These are phyloP conservation scores for Globisporangium uncinulatum DNA, from an alignment of 352 stramenopile genomes.

Conservation along the genomic window DNA sequence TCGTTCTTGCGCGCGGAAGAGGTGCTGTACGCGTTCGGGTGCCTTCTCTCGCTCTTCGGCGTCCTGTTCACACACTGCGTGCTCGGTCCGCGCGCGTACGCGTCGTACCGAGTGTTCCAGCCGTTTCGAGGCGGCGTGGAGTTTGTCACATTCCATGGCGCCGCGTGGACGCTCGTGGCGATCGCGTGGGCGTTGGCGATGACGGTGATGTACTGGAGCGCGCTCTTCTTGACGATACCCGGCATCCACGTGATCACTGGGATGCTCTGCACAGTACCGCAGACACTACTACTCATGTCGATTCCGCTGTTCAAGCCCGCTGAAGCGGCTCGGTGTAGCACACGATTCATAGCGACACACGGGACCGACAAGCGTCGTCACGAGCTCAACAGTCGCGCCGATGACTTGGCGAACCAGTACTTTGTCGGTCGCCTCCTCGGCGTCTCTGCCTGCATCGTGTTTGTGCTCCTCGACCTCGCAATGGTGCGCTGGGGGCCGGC, in stretches of 20 bases:
- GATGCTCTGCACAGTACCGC: conserved; percentile 32
- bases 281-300: conserved; percentile 31
- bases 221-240: conserved; percentile 35
- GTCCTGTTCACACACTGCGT: conserved; percentile 34
- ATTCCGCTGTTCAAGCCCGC: conserved; percentile 30
- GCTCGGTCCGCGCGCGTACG: conserved; percentile 29
- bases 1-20: conserved; percentile 27
- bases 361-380: neutral
- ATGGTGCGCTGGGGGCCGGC: conserved; percentile 36
- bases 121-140: conserved; percentile 39
- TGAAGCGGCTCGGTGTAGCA: neutral
- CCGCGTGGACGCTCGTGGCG: conserved; percentile 39
- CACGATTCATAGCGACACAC: neutral
- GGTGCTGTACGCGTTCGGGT: conserved; percentile 46
- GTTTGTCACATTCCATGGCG: conserved; percentile 48
- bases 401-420: conserved; percentile 26
- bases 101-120: conserved; percentile 35
- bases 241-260: conserved; percentile 40
- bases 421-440: conserved; percentile 35
- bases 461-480: conserved; percentile 43
- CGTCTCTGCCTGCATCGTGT: conserved; percentile 33
- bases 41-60: conserved; percentile 25
- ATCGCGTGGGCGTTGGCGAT: conserved; percentile 32
- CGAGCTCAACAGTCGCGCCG: conserved; percentile 9
- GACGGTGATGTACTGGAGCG: conserved; percentile 42